Evolutionary conservation across 139 green algal species (phyloP), one percentile per base, ranked within the genome.

Genomic region (Chlamydomonas asymmetrica): DNA sequence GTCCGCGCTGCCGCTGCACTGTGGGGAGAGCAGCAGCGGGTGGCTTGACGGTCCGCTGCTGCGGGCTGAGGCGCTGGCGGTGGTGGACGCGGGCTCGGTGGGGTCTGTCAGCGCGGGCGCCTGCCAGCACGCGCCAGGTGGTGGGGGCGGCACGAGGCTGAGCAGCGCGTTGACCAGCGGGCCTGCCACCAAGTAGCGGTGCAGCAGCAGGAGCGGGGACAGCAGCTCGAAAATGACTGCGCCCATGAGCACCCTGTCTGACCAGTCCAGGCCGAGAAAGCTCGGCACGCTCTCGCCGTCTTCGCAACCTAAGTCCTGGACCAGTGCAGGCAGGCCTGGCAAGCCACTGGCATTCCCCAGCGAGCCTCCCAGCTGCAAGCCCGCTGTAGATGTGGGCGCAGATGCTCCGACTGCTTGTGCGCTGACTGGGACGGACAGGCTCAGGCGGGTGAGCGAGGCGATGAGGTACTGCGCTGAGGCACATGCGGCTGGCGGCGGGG

Each of bases 381-480:
- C 57, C 34, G 13, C 43, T 25, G n/a, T 45, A 18, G 22, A 43
- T 37, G 16, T 37, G 34, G 27, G n/a, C 31, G n/a, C 75, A 10
- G 60, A 43, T n/a, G 32, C 63, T 45, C 52, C 73, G 20, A 41
- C 64, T 34, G 73, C 39, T 22, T 38, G 48, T 3, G 73, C 49
- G 23, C 49, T 59, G 49, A 59, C 49, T 59, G 49, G 49, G 49
- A 59, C 20, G 49, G 20, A 59, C 20, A 23, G 29, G 60, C 29
- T 40, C 35, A 97, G 71, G 29, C 92, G 71, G 25, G 68, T 50
- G 48, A 95, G 38, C 87, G 88, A 92, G 60, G 40, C 49, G 13
- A 81, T 25, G 18, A 94, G 82, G 78, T 93, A 93, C 5, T 56
- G 9, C 0, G 80, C 85, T 5, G 56, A 39, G 0, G 48, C 49